phyloP scores from a whole-genome alignment of 768 basidiomycete genomes.

The Boletus fagicola region DNA sequence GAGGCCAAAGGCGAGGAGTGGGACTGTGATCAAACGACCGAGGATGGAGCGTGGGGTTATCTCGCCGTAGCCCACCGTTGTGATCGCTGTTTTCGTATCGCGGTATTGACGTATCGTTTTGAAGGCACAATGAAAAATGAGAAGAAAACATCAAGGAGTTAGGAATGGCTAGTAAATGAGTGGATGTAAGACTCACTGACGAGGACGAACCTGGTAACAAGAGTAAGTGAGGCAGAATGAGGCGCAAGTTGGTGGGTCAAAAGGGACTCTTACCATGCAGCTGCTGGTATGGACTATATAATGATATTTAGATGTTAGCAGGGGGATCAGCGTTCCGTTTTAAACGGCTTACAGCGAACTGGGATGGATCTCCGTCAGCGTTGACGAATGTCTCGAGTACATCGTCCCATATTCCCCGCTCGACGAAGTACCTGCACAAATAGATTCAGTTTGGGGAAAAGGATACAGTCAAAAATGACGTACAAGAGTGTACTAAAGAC shows the following conservation, averaged over 20 bases:
- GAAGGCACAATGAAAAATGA: no score
- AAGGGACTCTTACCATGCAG: constrained; percentile 60
- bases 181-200: constrained; percentile 55
- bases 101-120: neutral
- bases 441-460: neutral
- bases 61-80: constrained; percentile 90
- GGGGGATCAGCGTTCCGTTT: neutral
- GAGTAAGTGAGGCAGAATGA: neutral
- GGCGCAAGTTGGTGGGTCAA: neutral
- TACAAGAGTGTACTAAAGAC: constrained; percentile 85
- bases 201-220: constrained; percentile 57
- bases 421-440: constrained; percentile 71
- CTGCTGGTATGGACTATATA: constrained; percentile 62
- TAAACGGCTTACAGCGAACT: constrained; percentile 57
- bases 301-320: neutral
- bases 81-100: constrained; percentile 56
- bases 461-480: constrained; percentile 23
- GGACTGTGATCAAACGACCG: constrained; percentile 83
- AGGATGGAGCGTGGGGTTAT: constrained; percentile 85
- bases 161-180: neutral
- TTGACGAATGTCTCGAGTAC: constrained; percentile 79
- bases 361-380: constrained; percentile 77
- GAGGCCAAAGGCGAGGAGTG: constrained; percentile 83
- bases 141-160: neutral
- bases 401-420: constrained; percentile 88